phyloP scores from a whole-genome alignment of 768 basidiomycete genomes.

The Leucosporidium yakuticum region DNA sequence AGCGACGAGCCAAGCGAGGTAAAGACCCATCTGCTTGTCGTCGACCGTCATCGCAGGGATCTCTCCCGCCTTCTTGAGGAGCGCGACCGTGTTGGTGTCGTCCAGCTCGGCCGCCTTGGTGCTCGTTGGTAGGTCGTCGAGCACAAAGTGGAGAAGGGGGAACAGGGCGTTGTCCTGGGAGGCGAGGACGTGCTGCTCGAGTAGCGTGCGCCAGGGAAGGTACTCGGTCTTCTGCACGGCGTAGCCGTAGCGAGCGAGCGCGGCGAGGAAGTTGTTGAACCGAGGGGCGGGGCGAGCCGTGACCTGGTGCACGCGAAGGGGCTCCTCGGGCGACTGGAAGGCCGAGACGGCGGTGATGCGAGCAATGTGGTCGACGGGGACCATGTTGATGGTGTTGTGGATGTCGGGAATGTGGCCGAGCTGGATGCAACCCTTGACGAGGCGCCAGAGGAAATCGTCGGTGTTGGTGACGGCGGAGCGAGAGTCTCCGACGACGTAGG shows the following conservation, averaged over 20 bases:
- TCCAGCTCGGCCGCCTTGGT: slow-evolving; percentile 89
- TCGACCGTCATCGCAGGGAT: slow-evolving; percentile 58
- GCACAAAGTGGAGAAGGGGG: slow-evolving; percentile 91
- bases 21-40: slow-evolving; percentile 70
- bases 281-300: slow-evolving; percentile 79
- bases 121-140: slow-evolving; percentile 93
- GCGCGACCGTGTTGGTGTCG: slow-evolving; percentile 68
- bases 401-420: slow-evolving; percentile 95
- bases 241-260: slow-evolving; percentile 74
- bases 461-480: slow-evolving; percentile 90
- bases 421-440: slow-evolving; percentile 97
- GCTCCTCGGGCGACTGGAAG: slow-evolving; percentile 49
- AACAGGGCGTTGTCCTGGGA: slow-evolving; percentile 94
- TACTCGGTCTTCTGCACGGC: slow-evolving; percentile 73
- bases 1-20: slow-evolving; percentile 84
- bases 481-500: slow-evolving; percentile 94
- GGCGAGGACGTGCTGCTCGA: slow-evolving; percentile 93
- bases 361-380: slow-evolving; percentile 94
- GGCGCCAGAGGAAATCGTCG: slow-evolving; percentile 96
- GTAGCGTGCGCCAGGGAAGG: slow-evolving; percentile 77
- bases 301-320: slow-evolving; percentile 67
- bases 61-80: slow-evolving; percentile 52
- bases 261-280: slow-evolving; percentile 76
- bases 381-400: slow-evolving; percentile 97
- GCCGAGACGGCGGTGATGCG: slow-evolving; percentile 69